Evolutionary conservation across 495 filamentous ascomycete species (phyloP).

Genomic region (Tuber indicum): DNA sequence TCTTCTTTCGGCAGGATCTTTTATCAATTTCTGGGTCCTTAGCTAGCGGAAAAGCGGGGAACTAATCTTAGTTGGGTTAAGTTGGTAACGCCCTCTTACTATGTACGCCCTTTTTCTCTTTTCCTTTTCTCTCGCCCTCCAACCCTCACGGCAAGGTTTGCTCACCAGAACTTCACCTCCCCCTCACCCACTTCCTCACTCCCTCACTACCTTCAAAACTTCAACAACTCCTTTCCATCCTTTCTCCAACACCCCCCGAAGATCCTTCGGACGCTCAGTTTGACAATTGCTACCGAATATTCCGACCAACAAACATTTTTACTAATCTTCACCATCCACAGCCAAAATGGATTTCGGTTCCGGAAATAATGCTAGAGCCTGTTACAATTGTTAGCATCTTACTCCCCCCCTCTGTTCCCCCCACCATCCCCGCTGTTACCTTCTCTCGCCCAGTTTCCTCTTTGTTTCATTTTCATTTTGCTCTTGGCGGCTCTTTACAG

Average conservation of each 20-base stretch:
- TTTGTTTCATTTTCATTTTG: not conserved
- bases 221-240: constrained; percentile 23
- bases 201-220: constrained; percentile 11
- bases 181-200: constrained; percentile 28
- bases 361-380: constrained; percentile 51
- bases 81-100: constrained; percentile 13
- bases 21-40: not conserved
- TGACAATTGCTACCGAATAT: not conserved
- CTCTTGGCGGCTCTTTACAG: not conserved
- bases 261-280: not conserved
- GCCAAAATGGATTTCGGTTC: constrained; percentile 46
- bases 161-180: constrained; percentile 40
- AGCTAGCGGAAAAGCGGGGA: not conserved
- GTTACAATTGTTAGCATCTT: constrained; percentile 67
- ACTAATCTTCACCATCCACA: constrained; percentile 13
- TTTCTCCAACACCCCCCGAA: constrained; percentile 15
- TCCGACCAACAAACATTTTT: constrained; percentile 6
- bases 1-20: constrained; percentile 21
- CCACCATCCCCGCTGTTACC: constrained; percentile 14
- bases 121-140: constrained; percentile 30
- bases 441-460: constrained; percentile 3
- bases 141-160: constrained; percentile 34
- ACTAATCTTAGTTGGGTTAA: not conserved
- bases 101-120: constrained; percentile 24
- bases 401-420: constrained; percentile 27